Base-by-base conservation (phyloP, 305 asterid species). In the Rubia balearica region DNA sequence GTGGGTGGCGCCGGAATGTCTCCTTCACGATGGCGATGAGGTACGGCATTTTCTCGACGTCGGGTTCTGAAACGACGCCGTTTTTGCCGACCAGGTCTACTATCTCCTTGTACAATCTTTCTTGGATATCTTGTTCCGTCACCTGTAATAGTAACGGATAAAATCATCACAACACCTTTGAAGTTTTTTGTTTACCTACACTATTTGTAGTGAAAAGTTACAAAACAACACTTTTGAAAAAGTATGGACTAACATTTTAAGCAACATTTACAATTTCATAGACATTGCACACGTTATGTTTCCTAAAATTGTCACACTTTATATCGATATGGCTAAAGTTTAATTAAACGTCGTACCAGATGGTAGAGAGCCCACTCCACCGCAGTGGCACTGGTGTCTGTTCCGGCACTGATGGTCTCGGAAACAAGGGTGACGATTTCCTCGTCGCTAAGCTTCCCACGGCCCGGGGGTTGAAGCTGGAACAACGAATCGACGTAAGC, bases 371-470 rank as follows among this genome's bases (percentile, higher is more conserved):
- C 97, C 98, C 98, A 93, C 33, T 93, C 98, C 0, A 84, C 75
- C 0, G 95, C 76, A 7, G 98, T 89, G 64, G 98, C 98, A 69
- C 96, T 93, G 0, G 98, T 93, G 61, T 93, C 98, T 0, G 98
- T 93, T 19, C 98, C 98, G 3, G 96, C 98, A 66, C 90, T 91
- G 7, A 93, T 88, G 2, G 89, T 84, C 68, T 93, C 98, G 2
- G 98, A 93, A 38, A 90, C 85, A 0, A 93, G 90, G 13, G 97
- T 93, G 59, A 93, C 89, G 55, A 93, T 85, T 60, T 93, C 96
- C 27, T 85, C 96, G 71, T 90, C 97, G n/a, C 82, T 81, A 0
- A 92, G 87, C 81, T 75, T 83, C 8, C 88, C 90, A 1, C 88
- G 79, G 4, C 90, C 91, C 1, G 91, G 80, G 0, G 84, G 85